These are phyloP conservation scores for Naumovozyma baii DNA, from an alignment of 805 yeast genomes.

Conservation along the genomic window DNA sequence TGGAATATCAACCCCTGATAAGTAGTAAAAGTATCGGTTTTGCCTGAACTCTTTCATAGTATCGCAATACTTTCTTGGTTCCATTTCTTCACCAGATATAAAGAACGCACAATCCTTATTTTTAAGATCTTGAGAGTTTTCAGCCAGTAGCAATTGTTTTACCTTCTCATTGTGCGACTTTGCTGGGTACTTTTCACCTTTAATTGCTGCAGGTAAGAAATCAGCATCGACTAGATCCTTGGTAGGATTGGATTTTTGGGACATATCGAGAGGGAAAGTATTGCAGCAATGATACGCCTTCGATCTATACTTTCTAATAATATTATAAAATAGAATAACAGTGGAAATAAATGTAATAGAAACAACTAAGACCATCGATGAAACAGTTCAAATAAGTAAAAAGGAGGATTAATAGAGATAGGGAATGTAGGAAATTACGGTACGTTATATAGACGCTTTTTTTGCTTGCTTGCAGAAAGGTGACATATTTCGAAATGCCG, in stretches of 20 bases:
- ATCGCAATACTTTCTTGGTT: conserved; percentile 67
- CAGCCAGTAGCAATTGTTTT: conserved; percentile 25
- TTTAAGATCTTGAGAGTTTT: conserved; percentile 13
- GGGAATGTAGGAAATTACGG: too few species aligned
- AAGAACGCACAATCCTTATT: conserved; percentile 37
- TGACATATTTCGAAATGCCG: too few species aligned
- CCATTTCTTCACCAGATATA: conserved; percentile 50
- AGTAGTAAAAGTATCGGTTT: conserved; percentile 80
- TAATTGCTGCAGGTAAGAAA: conserved; percentile 13
- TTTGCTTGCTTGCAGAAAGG: too few species aligned
- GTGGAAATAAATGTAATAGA: too few species aligned
- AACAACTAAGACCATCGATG: too few species aligned
- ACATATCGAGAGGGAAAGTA: not conserved
- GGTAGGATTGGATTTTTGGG: not conserved
- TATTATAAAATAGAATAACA: not conserved
- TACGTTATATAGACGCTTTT: too few species aligned
- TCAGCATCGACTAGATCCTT: not conserved
- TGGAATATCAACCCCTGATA: conserved; percentile 74
- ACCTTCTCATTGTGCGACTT: conserved; percentile 60
- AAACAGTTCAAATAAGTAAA: too few species aligned
- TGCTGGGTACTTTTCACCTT: conserved; percentile 63
- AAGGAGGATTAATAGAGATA: too few species aligned
- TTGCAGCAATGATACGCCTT: not conserved
- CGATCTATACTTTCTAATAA: not conserved
- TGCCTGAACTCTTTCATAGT: conserved; percentile 74